Evolutionary conservation across 345 rosid species (phyloP), one percentile per base, ranked within the genome.

Genomic region (Sisymbrium irio): DNA sequence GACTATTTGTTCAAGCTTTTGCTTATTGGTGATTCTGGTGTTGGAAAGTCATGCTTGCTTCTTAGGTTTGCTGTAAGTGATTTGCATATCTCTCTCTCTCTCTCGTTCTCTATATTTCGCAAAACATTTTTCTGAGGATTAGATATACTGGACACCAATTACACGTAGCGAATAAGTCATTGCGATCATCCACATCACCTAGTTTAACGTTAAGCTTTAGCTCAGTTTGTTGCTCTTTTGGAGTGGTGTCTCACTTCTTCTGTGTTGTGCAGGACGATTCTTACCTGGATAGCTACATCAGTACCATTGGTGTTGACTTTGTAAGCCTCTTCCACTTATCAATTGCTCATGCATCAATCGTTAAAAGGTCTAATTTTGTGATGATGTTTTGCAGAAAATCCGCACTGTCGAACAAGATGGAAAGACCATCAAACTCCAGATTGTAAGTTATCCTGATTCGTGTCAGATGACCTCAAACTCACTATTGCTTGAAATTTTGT

Each of bases 341-440:
- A 25, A 40, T 59, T 27, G 15, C 7, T 63, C 7, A 57, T 37
- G 42, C 11, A 20, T 54, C 14, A 40, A 69, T 25, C 22, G 5
- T 19, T 19, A 25, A 25, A 59, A 13, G 33, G 20, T n/a, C 1
- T 19, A 15, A 62, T 17, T 55, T 39, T 54, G 3, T 55, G 28
- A 73, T 55, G 45, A 32, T 66, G 8, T 64, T 61, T 20, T 77
- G 55, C 79, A 92, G 99, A 95, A 95, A 95, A 92, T 92, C 51
- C 87, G 97, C 67, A 95, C 93, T 0, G 97, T 92, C 32, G 94
- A 90, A 75, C 96, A 81, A 74, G 99, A 92, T 82, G 96, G 97
- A 30, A 95, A 95, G 82, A 95, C 81, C 75, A 78, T 78, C 71
- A 73, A 78, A 61, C 78, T 78, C 71, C 81, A 78, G 66, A 73